phyloP scores from a whole-genome alignment of 345 rosid species.

The Rhizophora apiculata region DNA sequence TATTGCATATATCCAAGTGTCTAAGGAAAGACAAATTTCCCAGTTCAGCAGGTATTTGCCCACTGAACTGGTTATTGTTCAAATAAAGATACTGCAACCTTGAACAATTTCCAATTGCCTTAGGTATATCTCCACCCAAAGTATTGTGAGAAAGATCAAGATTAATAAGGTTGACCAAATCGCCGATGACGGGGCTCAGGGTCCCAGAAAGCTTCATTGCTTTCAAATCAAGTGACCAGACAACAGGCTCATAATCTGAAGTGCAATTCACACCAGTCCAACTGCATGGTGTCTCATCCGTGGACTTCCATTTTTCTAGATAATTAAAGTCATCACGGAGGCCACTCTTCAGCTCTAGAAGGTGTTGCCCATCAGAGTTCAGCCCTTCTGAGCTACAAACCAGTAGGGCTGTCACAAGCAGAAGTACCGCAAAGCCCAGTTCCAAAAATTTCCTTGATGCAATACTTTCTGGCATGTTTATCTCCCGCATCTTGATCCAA shows the following conservation, averaged over 20 bases:
- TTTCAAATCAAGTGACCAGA: slow-evolving; percentile 49
- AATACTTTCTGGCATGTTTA: slow-evolving; percentile 23
- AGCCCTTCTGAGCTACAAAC: slow-evolving; percentile 19
- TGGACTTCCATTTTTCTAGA: slow-evolving; percentile 55
- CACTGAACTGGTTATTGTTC: slow-evolving; percentile 66
- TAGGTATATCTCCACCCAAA: slow-evolving; percentile 58
- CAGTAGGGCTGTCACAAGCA: slow-evolving; percentile 21
- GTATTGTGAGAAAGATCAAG: slow-evolving; percentile 47
- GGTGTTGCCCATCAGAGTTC: slow-evolving; percentile 29
- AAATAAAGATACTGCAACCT: slow-evolving; percentile 43
- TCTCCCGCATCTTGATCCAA: slow-evolving; percentile 15
- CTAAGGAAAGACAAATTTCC: slow-evolving; percentile 29
- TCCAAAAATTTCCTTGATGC: slow-evolving; percentile 28
- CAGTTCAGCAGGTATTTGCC: slow-evolving; percentile 51
- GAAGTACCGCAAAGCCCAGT: slow-evolving; percentile 29
- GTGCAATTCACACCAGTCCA: slow-evolving; percentile 66
- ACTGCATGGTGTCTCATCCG: slow-evolving; percentile 56
- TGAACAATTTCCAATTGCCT: slow-evolving; percentile 32
- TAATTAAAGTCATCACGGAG: slow-evolving; percentile 45
- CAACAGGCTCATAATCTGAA: slow-evolving; percentile 33
- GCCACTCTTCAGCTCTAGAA: slow-evolving; percentile 48
- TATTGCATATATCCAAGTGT: slow-evolving; percentile 32
- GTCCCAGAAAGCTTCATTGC: slow-evolving; percentile 58
- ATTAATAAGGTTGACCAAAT: slow-evolving; percentile 23
- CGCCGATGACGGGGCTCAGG: slow-evolving; percentile 52